These are phyloP conservation scores for Suillus subluteus DNA, from an alignment of 768 basidiomycete genomes.

Conservation along the genomic window DNA sequence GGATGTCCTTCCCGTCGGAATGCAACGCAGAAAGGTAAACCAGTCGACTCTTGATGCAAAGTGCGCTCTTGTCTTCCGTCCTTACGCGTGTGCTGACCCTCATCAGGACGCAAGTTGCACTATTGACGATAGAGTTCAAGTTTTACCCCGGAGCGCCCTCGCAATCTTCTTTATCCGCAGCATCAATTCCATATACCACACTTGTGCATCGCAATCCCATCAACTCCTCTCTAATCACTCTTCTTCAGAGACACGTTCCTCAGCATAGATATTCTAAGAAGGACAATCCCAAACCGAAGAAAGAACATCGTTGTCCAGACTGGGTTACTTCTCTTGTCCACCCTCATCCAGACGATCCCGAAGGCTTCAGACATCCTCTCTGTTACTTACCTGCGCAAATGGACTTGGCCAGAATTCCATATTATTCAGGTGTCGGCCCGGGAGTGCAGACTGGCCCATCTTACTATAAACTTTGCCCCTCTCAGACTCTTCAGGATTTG, in stretches of 20 bases:
- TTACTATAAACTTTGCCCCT: slow-evolving; percentile 63
- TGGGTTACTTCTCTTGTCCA: slow-evolving; percentile 61
- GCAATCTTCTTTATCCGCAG: slow-evolving; percentile 39
- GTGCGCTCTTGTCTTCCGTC: slow-evolving; percentile 47
- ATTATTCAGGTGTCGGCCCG: slow-evolving; percentile 6
- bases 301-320: slow-evolving; percentile 46
- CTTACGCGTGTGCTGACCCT: slow-evolving; percentile 19
- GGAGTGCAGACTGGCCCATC: slow-evolving; percentile 4
- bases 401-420: slow-evolving; percentile 23
- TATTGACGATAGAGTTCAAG: slow-evolving; percentile 75
- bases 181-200: slow-evolving; percentile 48
- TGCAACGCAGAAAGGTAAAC: slow-evolving; percentile 78
- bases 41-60: slow-evolving; percentile 84
- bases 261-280: slow-evolving; percentile 32
- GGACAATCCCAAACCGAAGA: slow-evolving; percentile 42
- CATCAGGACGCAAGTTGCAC: slow-evolving; percentile 63
- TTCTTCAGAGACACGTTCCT: slow-evolving; percentile 51
- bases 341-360: slow-evolving; percentile 58
- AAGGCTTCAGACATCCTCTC: slow-evolving; percentile 57
- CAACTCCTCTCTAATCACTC: slow-evolving; percentile 47
- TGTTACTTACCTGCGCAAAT: slow-evolving; percentile 60
- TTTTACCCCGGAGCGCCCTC: slow-evolving; percentile 61
- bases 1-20: slow-evolving; percentile 78
- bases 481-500: slow-evolving; percentile 46
- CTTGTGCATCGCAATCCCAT: slow-evolving; percentile 68